Conservation (phyloP, 2,329 filamentous ascomycete genomes). For the Karstenula rhodostoma region DNA sequence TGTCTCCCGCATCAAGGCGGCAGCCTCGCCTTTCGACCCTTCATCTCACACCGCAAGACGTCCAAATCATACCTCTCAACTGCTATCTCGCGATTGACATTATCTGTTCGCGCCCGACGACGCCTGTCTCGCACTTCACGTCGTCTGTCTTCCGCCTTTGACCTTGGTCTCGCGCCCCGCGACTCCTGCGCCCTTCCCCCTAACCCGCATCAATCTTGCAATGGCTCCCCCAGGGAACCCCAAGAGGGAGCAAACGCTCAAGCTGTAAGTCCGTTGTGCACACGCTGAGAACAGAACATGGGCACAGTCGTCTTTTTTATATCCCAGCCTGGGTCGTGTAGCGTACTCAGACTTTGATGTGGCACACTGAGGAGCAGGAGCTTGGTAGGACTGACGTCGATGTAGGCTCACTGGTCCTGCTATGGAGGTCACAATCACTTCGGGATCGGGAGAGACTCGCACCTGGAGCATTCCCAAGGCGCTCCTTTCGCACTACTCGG, state of each 20-base stretch:
- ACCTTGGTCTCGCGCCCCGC: not conserved
- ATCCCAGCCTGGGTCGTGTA: too few species aligned
- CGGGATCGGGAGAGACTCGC: not conserved
- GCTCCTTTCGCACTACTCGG: not conserved
- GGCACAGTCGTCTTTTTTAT: not conserved
- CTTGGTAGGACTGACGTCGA: too few species aligned
- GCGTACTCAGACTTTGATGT: too few species aligned
- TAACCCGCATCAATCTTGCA: not conserved
- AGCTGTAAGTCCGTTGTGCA: not conserved
- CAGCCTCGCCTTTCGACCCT: too few species aligned
- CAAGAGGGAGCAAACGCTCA: not conserved
- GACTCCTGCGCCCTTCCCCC: not conserved
- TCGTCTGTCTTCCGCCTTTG: not conserved
- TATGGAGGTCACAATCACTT: slow-evolving; percentile 3
- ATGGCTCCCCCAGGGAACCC: not conserved
- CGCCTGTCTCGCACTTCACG: not conserved
- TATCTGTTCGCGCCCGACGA: not conserved
- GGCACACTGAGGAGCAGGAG: too few species aligned
- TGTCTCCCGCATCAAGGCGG: too few species aligned
- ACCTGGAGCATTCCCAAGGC: slow-evolving; percentile 2
- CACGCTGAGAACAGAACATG: too few species aligned
- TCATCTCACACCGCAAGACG: not conserved
- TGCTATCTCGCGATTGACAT: not conserved
- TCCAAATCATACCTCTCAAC: not conserved
- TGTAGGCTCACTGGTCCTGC: not conserved